Percentiles rank a stretch among this genome's conserved stretches.
Evolutionary conservation across 2,329 filamentous ascomycete genomes (phyloP).

Genomic region (Fusarium proliferatum): DNA sequence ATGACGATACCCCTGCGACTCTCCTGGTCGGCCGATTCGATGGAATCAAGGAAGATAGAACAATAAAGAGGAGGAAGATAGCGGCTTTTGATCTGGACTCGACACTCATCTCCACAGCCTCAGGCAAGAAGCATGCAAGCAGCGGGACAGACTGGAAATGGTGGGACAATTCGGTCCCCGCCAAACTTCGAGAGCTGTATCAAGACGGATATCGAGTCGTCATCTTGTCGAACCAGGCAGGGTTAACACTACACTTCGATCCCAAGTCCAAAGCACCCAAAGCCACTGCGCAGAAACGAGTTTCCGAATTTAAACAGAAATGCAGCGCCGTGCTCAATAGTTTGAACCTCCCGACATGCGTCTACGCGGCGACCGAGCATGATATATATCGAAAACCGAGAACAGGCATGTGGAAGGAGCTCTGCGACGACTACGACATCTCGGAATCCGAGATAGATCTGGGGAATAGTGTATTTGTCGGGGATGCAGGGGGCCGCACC

Average conservation of each 20-base stretch:
- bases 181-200: constrained; percentile 73
- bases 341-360: constrained; percentile 78
- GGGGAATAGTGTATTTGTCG: constrained; percentile 82
- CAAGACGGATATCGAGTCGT: constrained; percentile 78
- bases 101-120: constrained; percentile 83
- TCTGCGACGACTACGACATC: constrained; percentile 69
- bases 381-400: constrained; percentile 90
- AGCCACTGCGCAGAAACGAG: constrained; percentile 68
- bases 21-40: constrained; percentile 81
- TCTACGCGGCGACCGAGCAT: constrained; percentile 88
- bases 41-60: constrained; percentile 54
- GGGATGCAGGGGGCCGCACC: constrained; percentile 79
- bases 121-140: constrained; percentile 81
- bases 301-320: constrained; percentile 86
- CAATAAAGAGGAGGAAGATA: constrained; percentile 63
- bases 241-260: constrained; percentile 78
- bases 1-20: constrained; percentile 62
- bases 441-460: constrained; percentile 72
- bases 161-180: constrained; percentile 82
- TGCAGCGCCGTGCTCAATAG: constrained; percentile 74
- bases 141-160: constrained; percentile 89
- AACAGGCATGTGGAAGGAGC: constrained; percentile 84
- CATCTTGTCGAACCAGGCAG: constrained; percentile 90
- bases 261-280: constrained; percentile 74
- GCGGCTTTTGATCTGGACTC: constrained; percentile 86